Conservation (phyloP, 441 rosid species). For the Gossypium davidsonii region DNA sequence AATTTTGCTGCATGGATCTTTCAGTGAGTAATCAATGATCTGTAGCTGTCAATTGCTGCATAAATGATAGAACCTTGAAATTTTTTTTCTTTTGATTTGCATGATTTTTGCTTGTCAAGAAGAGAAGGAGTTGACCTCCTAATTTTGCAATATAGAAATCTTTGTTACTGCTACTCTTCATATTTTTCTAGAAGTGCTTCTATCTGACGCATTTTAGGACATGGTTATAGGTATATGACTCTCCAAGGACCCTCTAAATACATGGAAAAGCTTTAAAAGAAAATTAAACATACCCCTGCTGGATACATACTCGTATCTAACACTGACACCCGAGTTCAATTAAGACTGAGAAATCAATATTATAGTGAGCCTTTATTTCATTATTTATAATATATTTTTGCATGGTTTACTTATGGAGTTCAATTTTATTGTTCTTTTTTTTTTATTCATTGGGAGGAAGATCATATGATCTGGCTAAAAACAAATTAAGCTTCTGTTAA, state of each 20-base stretch:
- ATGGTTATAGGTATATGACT: not conserved
- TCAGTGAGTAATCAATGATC: not conserved
- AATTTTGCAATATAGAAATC: conserved; percentile 6
- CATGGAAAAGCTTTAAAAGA: not conserved
- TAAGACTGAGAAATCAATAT: not conserved
- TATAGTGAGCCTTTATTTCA: not conserved
- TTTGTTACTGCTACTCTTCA: not conserved
- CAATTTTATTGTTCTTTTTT: not conserved
- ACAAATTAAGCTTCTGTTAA: not conserved
- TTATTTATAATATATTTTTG: not conserved
- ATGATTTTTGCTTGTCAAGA: not conserved
- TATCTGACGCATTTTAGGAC: not conserved
- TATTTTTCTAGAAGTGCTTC: not conserved
- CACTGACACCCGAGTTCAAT: not conserved
- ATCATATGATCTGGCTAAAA: not conserved
- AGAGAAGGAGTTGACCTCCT: not conserved
- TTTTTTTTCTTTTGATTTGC: not conserved
- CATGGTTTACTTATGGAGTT: not conserved
- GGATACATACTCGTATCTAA: not conserved
- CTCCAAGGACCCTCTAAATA: not conserved
- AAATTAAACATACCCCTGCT: not conserved
- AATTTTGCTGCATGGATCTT: not conserved
- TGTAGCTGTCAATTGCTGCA: not conserved
- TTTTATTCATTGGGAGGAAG: not conserved
- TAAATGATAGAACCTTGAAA: not conserved